phyloP scores from a whole-genome alignment of 176 grass and related monocot genomes.

The Olyra latifolia region DNA sequence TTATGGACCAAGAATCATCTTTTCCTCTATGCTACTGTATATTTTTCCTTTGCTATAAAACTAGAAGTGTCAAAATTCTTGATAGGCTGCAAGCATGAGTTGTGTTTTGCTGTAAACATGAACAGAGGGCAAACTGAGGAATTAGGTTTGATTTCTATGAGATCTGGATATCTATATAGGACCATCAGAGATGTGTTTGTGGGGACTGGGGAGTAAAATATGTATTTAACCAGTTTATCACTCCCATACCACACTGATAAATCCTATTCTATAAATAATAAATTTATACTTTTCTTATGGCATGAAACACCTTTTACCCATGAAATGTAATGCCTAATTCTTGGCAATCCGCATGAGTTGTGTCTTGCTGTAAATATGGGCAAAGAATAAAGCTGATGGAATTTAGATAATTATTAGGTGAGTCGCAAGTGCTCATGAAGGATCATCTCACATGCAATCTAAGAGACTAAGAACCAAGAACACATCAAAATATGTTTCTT shows the following conservation, averaged over 20 bases:
- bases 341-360: slow-evolving; percentile 33
- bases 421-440: slow-evolving; percentile 29
- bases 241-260: background rate
- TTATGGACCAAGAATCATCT: background rate
- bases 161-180: background rate
- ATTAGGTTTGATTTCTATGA: background rate
- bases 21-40: background rate
- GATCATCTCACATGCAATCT: slow-evolving; percentile 15
- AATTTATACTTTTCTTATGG: background rate
- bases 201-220: background rate
- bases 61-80: background rate
- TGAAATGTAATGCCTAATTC: slow-evolving; percentile 29
- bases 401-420: slow-evolving; percentile 19
- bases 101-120: slow-evolving; percentile 2
- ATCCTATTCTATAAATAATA: background rate
- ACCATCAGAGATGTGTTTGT: background rate
- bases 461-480: background rate
- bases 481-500: background rate
- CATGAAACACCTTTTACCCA: background rate
- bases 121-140: background rate
- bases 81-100: slow-evolving; percentile 12
- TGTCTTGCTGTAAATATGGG: slow-evolving; percentile 41
- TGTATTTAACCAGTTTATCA: background rate
- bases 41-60: background rate
- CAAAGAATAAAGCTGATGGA: slow-evolving; percentile 34